phyloP scores from a whole-genome alignment of 768 basidiomycete genomes.

The Chiua virens region DNA sequence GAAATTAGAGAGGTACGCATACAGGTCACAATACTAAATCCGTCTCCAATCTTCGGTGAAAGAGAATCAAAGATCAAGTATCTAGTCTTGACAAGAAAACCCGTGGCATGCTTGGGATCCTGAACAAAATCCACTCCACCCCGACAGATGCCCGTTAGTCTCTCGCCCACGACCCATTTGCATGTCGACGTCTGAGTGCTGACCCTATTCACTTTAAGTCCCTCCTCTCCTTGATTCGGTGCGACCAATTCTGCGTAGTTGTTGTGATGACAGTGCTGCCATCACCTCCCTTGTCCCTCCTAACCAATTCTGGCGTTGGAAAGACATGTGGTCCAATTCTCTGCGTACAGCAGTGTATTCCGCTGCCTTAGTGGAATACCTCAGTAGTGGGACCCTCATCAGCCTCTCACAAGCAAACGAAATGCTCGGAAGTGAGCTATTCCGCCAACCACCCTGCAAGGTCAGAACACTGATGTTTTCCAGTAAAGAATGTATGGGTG shows the following conservation, averaged over 20 bases:
- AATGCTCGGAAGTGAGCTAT: conserved; percentile 63
- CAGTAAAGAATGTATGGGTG: conserved; percentile 71
- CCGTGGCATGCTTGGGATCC: conserved; percentile 66
- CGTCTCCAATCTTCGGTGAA: conserved; percentile 7
- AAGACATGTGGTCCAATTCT: conserved; percentile 78
- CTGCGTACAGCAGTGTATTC: conserved; percentile 66
- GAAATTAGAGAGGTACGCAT: conserved; percentile 60
- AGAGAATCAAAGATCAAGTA: conserved; percentile 84
- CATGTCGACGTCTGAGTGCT: conserved; percentile 12
- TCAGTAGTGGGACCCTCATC: conserved; percentile 57
- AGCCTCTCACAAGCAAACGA: conserved; percentile 52
- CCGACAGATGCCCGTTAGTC: conserved; percentile 54
- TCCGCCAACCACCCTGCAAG: not conserved
- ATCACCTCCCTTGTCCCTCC: conserved; percentile 63
- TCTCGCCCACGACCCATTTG: conserved; percentile 7
- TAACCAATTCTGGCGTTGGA: conserved; percentile 83
- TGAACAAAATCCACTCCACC: conserved; percentile 82
- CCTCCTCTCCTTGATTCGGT: conserved; percentile 57
- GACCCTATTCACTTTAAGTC: conserved; percentile 44
- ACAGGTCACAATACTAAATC: not conserved
- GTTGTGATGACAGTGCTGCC: conserved; percentile 46
- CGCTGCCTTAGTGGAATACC: conserved; percentile 64
- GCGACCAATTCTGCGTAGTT: conserved; percentile 54
- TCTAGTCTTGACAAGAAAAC: conserved; percentile 73
- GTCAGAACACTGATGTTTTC: conserved; percentile 4